Evolutionary conservation across 495 filamentous ascomycete species (phyloP), one percentile per base, ranked within the genome.

Genomic region (Aspergillus egyptiacus): DNA sequence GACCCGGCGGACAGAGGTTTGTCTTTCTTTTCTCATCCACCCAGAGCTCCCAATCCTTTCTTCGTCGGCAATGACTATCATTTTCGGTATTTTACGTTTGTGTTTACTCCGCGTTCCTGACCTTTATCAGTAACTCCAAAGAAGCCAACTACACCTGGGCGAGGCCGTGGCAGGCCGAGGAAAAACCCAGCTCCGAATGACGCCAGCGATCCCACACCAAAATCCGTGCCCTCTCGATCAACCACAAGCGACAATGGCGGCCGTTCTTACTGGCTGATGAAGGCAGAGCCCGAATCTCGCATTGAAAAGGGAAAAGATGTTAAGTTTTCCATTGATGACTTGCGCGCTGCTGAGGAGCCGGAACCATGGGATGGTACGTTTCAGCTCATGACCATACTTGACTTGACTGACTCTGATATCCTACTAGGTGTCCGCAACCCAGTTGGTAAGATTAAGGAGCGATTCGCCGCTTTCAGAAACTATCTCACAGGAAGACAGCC

Each of bases 301-400:
- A 62, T 90, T 18, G 88, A 93, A 61, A 95, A 89, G 40, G 88
- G 89, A 13, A 72, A 83, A 42, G 85, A 96, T 59, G 87, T 96
- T 30, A 86, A 81, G 53, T 98, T 97, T 69, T 95, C 89, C 5
- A 97, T 98, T 55, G 91, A 96, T 60, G 91, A 98, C 61, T 68
- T 98, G 19, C 73, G 75, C 13, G 76, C 77, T 6, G 79, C 77
- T 49, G 80, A 69, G 19, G 72, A 75, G 51, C 90, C 91, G 0
- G 91, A 94, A 55, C 80, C 86, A 2, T 98, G 93, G 93, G 86
- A 95, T 67, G 91, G 90, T 76, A 64, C 37, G 68, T 37, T 19
- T 42, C 27, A 23, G n/a, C n/a, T 60, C 27, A 19, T 17, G 18
- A 7, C 24, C 7, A 6, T 2, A n/a, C 17, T 3, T 19, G 18